Percentiles rank a stretch among this genome's conserved stretches.
Conservation (phyloP, 2,329 filamentous ascomycete species). For the Karstenula rhodostoma region DNA sequence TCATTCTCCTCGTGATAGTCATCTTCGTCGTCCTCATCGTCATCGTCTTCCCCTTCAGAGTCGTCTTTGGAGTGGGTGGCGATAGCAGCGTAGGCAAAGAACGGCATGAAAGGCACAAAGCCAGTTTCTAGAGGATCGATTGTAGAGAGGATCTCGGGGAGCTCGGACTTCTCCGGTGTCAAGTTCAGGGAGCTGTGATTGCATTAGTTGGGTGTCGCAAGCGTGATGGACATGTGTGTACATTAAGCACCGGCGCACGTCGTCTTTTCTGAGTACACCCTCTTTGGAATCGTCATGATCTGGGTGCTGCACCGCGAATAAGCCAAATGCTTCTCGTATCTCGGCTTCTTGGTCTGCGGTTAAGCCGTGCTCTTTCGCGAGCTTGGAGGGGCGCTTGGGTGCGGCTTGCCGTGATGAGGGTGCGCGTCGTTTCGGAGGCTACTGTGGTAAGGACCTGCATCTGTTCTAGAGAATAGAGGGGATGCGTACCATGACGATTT, state of each 20-base stretch:
- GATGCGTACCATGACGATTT: background rate
- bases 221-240: constrained; percentile 48
- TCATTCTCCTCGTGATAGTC: constrained; percentile 36
- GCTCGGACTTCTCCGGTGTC: constrained; percentile 69
- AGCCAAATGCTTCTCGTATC: constrained; percentile 86
- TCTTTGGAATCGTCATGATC: constrained; percentile 73
- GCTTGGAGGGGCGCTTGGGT: constrained; percentile 74
- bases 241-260: constrained; percentile 59
- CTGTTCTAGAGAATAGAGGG: background rate
- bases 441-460: constrained; percentile 25
- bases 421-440: constrained; percentile 45
- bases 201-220: constrained; percentile 1
- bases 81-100: constrained; percentile 87
- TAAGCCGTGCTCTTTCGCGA: constrained; percentile 91
- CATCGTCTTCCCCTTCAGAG: constrained; percentile 35
- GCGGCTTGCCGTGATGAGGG: constrained; percentile 27
- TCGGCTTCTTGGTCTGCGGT: constrained; percentile 84
- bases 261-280: constrained; percentile 52
- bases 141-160: constrained; percentile 78
- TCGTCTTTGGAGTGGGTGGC: constrained; percentile 68
- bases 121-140: constrained; percentile 85
- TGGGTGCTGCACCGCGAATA: constrained; percentile 68
- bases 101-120: constrained; percentile 79
- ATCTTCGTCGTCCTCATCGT: constrained; percentile 57
- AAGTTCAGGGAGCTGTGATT: constrained; percentile 78